A percentile compares a stretch with the other conserved stretches of the same genome.
Conservation (phyloP, 2,329 filamentous ascomycete species). For the Cadophora malorum region DNA sequence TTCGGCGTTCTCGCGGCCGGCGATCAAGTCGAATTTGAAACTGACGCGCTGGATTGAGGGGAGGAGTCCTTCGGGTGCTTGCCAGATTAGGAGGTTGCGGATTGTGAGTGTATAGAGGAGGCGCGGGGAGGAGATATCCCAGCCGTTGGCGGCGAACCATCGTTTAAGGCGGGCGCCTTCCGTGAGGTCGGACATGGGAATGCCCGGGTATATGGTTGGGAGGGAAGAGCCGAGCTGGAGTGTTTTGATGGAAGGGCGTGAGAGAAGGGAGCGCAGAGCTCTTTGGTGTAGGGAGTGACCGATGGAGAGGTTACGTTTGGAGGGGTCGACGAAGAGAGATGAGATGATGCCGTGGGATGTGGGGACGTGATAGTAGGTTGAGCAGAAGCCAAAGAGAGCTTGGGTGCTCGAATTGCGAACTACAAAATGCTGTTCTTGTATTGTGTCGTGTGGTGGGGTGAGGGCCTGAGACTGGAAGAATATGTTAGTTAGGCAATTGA, state of each 20-base stretch:
- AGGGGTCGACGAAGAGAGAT: conserved; percentile 87
- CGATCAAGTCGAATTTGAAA: conserved; percentile 69
- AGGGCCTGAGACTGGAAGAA: conserved; percentile 17
- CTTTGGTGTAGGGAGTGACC: conserved; percentile 88
- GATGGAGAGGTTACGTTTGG: conserved; percentile 85
- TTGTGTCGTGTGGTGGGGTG: conserved; percentile 58
- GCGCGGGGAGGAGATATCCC: conserved; percentile 74
- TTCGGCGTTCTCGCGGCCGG: conserved; percentile 65
- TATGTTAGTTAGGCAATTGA: not conserved
- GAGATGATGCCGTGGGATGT: conserved; percentile 70
- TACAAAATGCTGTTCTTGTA: conserved; percentile 87
- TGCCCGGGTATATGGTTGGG: conserved; percentile 85
- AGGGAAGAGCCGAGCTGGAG: conserved; percentile 83
- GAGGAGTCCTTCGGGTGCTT: conserved; percentile 65
- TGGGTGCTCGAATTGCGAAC: conserved; percentile 93
- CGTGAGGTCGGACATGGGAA: conserved; percentile 68
- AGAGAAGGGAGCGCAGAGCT: conserved; percentile 79
- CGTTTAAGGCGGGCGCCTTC: conserved; percentile 57
- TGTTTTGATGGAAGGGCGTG: conserved; percentile 75
- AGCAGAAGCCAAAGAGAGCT: conserved; percentile 89
- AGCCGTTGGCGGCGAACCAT: conserved; percentile 91
- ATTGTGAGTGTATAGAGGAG: conserved; percentile 69
- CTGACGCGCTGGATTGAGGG: conserved; percentile 58
- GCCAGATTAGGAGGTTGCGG: conserved; percentile 64
- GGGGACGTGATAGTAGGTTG: conserved; percentile 78